phyloP scores from a whole-genome alignment of 495 filamentous ascomycete genomes.

The Podospora australis region DNA sequence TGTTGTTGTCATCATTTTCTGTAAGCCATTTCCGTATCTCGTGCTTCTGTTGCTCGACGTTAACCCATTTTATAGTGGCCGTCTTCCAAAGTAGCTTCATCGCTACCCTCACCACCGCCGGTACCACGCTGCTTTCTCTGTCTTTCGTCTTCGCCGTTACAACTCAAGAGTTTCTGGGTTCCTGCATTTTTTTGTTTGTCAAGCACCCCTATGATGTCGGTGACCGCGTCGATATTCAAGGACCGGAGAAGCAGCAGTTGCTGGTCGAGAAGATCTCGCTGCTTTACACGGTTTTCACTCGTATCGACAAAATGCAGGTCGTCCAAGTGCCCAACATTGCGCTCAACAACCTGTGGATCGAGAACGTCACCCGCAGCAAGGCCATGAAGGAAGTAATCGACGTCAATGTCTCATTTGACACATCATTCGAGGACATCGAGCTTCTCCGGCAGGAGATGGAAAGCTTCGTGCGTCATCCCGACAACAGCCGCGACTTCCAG shows the following conservation, averaged over 20 bases:
- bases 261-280: slow-evolving; percentile 91
- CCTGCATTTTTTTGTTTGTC: slow-evolving; percentile 96
- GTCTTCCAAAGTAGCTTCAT: slow-evolving; percentile 81
- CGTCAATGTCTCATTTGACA: slow-evolving; percentile 76
- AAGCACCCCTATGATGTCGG: slow-evolving; percentile 90
- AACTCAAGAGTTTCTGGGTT: slow-evolving; percentile 87
- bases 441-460: slow-evolving; percentile 74
- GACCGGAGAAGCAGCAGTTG: slow-evolving; percentile 56
- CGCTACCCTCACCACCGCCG: slow-evolving; percentile 86
- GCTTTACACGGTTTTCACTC: slow-evolving; percentile 87
- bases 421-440: slow-evolving; percentile 80
- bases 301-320: slow-evolving; percentile 70
- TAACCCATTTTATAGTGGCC: slow-evolving; percentile 45
- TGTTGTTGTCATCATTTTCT: slow-evolving; percentile 77
- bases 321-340: slow-evolving; percentile 89
- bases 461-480: slow-evolving; percentile 73
- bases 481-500: slow-evolving; percentile 89
- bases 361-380: slow-evolving; percentile 84
- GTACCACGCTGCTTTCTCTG: slow-evolving; percentile 85
- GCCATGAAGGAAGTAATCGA: slow-evolving; percentile 85
- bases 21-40: slow-evolving; percentile 32
- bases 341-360: slow-evolving; percentile 84
- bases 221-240: slow-evolving; percentile 80
- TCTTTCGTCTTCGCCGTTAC: slow-evolving; percentile 92
- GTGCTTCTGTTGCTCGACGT: slow-evolving; percentile 13